A percentile compares a stretch with the other conserved stretches of the same genome.
phyloP scores from a whole-genome alignment of 495 filamentous ascomycete genomes.

The Tuber melanosporum region DNA sequence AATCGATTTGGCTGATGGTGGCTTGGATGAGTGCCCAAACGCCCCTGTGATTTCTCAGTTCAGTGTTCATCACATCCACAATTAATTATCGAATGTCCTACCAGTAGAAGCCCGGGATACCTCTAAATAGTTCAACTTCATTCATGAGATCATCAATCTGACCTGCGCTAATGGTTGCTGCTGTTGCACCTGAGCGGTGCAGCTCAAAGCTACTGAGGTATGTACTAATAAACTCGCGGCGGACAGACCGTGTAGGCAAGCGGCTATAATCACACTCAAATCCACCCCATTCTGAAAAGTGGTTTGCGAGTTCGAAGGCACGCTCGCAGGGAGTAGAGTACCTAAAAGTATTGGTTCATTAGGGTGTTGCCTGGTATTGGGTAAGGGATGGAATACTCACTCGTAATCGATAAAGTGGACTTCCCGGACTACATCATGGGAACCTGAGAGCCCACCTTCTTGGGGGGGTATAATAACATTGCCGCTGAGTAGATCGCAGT shows the following conservation, averaged over 20 bases:
- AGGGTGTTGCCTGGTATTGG: neutral
- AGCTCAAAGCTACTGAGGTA: constrained; percentile 63
- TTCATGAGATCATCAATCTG: constrained; percentile 60
- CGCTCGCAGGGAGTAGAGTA: constrained; percentile 89
- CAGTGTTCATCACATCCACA: constrained; percentile 5
- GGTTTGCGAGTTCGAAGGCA: constrained; percentile 98
- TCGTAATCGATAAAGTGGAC: constrained; percentile 98
- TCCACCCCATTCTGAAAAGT: constrained; percentile 97
- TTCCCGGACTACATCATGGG: constrained; percentile 35
- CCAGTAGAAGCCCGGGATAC: constrained; percentile 83
- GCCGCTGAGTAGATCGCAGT: constrained; percentile 89
- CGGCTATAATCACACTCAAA: constrained; percentile 87
- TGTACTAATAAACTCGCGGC: constrained; percentile 72
- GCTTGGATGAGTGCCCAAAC: constrained; percentile 97
- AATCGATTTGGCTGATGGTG: constrained; percentile 90
- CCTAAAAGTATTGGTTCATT: constrained; percentile 14
- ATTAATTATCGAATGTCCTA: constrained; percentile 31
- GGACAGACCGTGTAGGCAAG: constrained; percentile 70
- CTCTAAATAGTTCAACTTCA: constrained; percentile 82
- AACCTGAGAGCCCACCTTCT: constrained; percentile 2
- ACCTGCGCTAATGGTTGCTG: constrained; percentile 50
- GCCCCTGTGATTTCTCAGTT: constrained; percentile 55
- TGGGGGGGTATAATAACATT: constrained; percentile 83
- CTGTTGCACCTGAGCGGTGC: constrained; percentile 43
- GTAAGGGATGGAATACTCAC: constrained; percentile 28